These are phyloP conservation scores for Camelina neglecta DNA, from an alignment of 345 rosid species.

Conservation along the genomic window DNA sequence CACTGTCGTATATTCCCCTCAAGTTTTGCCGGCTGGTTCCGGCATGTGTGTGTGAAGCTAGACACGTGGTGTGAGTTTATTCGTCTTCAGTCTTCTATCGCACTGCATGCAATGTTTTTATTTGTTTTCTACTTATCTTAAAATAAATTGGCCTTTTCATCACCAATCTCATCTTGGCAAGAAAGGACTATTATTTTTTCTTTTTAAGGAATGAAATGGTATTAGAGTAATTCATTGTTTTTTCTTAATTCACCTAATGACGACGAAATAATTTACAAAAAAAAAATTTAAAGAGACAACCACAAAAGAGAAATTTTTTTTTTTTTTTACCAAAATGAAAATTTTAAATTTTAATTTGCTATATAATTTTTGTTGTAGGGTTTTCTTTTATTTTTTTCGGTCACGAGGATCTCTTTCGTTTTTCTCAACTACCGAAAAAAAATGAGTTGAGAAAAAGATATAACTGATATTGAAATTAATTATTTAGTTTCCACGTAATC, in stretches of 20 bases:
- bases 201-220: too few relatives aligned
- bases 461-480: background rate
- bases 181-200: background rate
- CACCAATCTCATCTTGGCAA: background rate
- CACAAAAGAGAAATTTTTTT: too few relatives aligned
- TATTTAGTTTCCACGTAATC: background rate
- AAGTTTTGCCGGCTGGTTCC: conserved; percentile 25
- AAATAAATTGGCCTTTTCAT: background rate
- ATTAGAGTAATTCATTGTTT: background rate
- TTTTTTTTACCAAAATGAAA: too few relatives aligned
- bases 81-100: background rate
- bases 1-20: conserved; percentile 29
- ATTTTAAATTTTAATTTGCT: too few relatives aligned
- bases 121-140: background rate
- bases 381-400: too few relatives aligned
- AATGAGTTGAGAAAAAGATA: background rate
- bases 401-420: too few relatives aligned
- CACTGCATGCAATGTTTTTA: background rate
- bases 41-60: background rate
- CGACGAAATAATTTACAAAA: too few relatives aligned
- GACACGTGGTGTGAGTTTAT: background rate
- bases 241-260: too few relatives aligned
- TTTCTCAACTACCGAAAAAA: too few relatives aligned
- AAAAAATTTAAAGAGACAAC: too few relatives aligned
- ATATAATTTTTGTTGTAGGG: too few relatives aligned